These are phyloP conservation scores for Podila clonocystis DNA, from an alignment of 192 early-diverging fungal genomes.

Conservation along the genomic window DNA sequence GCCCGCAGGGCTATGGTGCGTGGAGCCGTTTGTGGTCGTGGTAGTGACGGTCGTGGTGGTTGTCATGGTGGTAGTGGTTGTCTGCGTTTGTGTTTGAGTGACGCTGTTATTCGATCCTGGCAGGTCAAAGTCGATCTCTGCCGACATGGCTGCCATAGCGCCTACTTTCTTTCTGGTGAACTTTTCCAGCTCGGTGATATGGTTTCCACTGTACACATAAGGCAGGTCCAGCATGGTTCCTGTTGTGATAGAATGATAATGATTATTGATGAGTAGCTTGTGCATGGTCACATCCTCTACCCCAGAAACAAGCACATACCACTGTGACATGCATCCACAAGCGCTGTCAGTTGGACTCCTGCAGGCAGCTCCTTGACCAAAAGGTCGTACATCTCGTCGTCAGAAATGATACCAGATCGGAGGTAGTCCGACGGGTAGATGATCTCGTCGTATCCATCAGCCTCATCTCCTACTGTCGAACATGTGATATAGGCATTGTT, in stretches of 20 bases:
- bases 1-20: slow-evolving; percentile 7
- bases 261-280: background rate
- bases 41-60: slow-evolving; percentile 9
- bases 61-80: slow-evolving; percentile 17
- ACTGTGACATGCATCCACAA: slow-evolving; percentile 81
- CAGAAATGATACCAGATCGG: slow-evolving; percentile 71
- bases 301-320: slow-evolving; percentile 4
- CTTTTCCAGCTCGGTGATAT: slow-evolving; percentile 34
- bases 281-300: background rate
- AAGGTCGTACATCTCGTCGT: slow-evolving; percentile 72
- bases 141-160: slow-evolving; percentile 50
- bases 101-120: slow-evolving; percentile 22
- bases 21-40: slow-evolving; percentile 4
- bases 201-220: slow-evolving; percentile 64
- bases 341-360: slow-evolving; percentile 74
- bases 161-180: slow-evolving; percentile 40
- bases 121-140: slow-evolving; percentile 30
- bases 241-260: background rate
- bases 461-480: slow-evolving; percentile 56
- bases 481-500: background rate
- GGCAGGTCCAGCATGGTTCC: slow-evolving; percentile 72
- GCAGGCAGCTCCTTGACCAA: slow-evolving; percentile 71
- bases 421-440: slow-evolving; percentile 83
- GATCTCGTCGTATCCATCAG: slow-evolving; percentile 69
- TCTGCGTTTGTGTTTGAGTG: slow-evolving; percentile 15